phyloP scores from a whole-genome alignment of 495 filamentous ascomycete species.

The Lasiosphaeria miniovina region DNA sequence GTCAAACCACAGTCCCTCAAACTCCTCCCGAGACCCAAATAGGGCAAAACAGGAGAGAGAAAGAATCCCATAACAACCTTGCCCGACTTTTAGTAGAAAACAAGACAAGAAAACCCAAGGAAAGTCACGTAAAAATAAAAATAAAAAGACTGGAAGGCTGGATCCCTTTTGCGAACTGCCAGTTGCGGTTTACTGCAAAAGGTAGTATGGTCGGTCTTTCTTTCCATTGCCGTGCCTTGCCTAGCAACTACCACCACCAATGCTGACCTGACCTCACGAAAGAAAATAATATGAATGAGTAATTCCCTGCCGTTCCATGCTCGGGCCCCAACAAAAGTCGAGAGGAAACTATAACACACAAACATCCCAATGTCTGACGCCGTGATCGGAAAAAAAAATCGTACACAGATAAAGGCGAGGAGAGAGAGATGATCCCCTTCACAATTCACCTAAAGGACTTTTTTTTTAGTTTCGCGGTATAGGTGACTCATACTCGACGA shows the following conservation, averaged over 20 bases:
- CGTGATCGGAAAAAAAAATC: background rate
- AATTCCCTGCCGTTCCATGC: background rate
- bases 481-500: background rate
- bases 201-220: background rate
- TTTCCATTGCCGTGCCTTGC: background rate
- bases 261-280: background rate
- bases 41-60: too few species aligned
- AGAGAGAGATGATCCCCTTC: background rate
- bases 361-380: conserved; percentile 1
- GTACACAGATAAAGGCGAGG: conserved; percentile 4
- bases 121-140: too few species aligned
- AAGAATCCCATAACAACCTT: too few species aligned
- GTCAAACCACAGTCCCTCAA: too few species aligned
- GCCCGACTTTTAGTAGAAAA: too few species aligned
- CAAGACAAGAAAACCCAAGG: too few species aligned
- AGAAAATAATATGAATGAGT: background rate
- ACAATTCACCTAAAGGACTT: conserved; percentile 1
- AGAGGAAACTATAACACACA: conserved; percentile 2
- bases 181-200: too few species aligned
- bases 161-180: too few species aligned
- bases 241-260: background rate
- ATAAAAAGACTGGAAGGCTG: too few species aligned
- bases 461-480: background rate
- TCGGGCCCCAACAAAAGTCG: background rate
- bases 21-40: too few species aligned